Evolutionary conservation across 1,139 yeast genomes (phyloP), one percentile per base, ranked within the genome.

Genomic region (Maudiozyma humilis): DNA sequence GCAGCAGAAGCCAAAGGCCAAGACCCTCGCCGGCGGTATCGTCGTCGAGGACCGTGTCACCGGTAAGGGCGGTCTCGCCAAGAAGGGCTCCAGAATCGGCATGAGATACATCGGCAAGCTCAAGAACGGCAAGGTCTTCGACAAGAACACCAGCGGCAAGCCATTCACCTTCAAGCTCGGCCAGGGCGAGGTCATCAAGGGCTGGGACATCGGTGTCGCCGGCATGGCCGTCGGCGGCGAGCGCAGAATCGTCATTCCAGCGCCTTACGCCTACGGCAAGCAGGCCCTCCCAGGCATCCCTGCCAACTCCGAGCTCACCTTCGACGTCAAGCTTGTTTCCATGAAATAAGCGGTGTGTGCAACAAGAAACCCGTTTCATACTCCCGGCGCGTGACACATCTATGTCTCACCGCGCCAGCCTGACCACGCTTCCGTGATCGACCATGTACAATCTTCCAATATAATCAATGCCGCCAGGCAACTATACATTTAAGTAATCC

Each of bases 221-320:
- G 98, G 98, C 66, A 89, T 93, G 97, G 80, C 95, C 50, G 95
- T 87, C 64, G 96, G 96, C 59, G 98, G 98, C 63, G 98, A 93
- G 76, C 88, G 99, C 76, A 82, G 98, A 73, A 88, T 93, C 53
- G 76, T 87, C 51, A 86, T 93, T 56, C 99, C 99, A 56, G 82
- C 98, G 47, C 78, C 91, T 63, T 85, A 86, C 81, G 98, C 96
- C 47, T 91, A 91, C 70, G 98, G 98, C 52, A 83, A 84, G 62
- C 85, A 86, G 73, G 78, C 85, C 51, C 75, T 91, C 55, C 97
- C 98, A 59, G 98, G 97, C 52, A 86, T 91, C 59, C 98, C 98
- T 61, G 85, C 95, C 59, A 89, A 89, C 79, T 84, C 95, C 49
- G 95, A 87, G 70, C 78, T 91, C 67, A 86, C 94, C 48, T 91